Evolutionary conservation across 163 green algal species (phyloP).

Genomic region (Scenedesmus sp.): DNA sequence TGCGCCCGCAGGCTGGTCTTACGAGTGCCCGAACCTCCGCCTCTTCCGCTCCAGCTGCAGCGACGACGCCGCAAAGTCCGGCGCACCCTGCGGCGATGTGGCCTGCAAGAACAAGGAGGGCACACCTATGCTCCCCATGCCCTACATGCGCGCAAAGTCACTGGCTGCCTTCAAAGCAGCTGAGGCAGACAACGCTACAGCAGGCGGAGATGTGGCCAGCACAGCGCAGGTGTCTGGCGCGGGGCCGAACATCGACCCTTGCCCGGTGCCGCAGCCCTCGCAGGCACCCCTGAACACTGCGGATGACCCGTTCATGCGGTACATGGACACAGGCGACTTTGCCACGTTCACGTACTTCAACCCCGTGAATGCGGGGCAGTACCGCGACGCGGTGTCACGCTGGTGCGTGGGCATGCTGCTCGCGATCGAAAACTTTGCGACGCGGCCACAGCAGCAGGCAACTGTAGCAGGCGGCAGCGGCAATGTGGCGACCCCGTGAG

Average conservation of each 20-base stretch:
- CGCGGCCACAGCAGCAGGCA: not conserved
- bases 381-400: not conserved
- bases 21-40: not conserved
- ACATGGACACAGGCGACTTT: not conserved
- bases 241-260: not conserved
- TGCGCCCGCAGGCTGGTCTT: not conserved
- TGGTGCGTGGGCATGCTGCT: constrained; percentile 20
- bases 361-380: constrained; percentile 1
- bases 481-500: not conserved
- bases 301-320: not conserved
- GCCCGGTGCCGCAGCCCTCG: not conserved
- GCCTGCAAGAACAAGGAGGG: not conserved
- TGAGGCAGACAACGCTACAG: not conserved
- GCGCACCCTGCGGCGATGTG: not conserved
- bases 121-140: not conserved
- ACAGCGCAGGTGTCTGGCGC: too few species aligned
- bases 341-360: not conserved
- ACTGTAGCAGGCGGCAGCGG: too few species aligned
- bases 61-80: not conserved
- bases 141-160: not conserved
- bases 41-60: not conserved
- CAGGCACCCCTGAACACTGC: not conserved
- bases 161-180: not conserved
- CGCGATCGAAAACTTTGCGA: not conserved
- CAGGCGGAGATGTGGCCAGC: too few species aligned